Base-by-base conservation (phyloP, 352 stramenopile species). In the Phytophthora vignae region DNA sequence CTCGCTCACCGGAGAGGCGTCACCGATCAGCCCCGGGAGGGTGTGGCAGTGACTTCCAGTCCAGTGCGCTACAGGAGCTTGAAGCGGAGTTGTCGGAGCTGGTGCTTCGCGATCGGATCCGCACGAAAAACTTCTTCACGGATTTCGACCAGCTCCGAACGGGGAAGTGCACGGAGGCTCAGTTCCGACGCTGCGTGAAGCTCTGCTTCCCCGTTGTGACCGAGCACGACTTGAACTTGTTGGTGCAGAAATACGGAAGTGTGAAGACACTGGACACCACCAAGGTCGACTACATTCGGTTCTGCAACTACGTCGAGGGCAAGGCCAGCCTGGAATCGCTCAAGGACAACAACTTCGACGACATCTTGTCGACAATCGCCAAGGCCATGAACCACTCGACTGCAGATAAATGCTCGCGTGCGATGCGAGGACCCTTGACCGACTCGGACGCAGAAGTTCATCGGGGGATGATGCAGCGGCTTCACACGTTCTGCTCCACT, bases 121-220 rank as follows among this genome's bases (percentile, higher is more conserved):
- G 89, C 9, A 87, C 84, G 8, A 94, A 94, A 61, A 91, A 90
- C 59, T 96, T 95, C 59, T 96, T 96, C 52, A 91, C 76, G 4
- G 89, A 96, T 56, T 96, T 95, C 53, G 89, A 96, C 57, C 78
- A 77, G 15, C 67, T 96, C 17, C 85, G 87, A 8, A 91, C 81
- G 0, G 87, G 87, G 5, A 95, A 92, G 50, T 95, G 87, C 63
- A 87, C 83, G 0, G 83, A 93, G 40, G 73, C 84, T 14, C 89
- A 96, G 67, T 96, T 96, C 73, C 80, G 84, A 50, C 85, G 87
- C 31, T 94, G 85, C 19, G 74, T 90, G 10, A 96, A 96, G 64
- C 64, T 96, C 1, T 95, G 86, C 50, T 95, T 94, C 36, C 77
- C 75, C 0, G 77, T 74, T n/a, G 65, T 93, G 3, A 82, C 74